Base-by-base conservation (phyloP, 2,329 filamentous ascomycete species). In the Alternaria tenuissima region DNA sequence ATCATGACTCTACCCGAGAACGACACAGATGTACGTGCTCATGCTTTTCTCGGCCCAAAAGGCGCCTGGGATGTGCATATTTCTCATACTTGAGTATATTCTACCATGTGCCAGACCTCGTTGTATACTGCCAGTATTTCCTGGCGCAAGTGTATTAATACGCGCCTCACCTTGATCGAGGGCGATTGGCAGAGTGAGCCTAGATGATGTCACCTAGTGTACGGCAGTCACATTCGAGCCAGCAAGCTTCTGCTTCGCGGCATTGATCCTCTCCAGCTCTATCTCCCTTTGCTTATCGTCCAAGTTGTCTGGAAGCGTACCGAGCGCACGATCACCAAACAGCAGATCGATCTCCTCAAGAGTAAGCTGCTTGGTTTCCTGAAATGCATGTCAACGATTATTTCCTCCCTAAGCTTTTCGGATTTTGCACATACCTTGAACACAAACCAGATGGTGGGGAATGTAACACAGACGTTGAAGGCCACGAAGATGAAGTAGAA, bases 401-500 rank as follows among this genome's bases (percentile, higher is more conserved):
- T 34, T 4, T 6, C 0, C 22, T 7, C 18, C 1, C 0, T 12
- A 12, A 7, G n/a, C 12, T 20, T 7, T 26, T 14, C 44, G 5
- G 5, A 26, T 38, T 9, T 9, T 7, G 8, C 26, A 58, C 65
- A 18, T 66, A 74, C 74, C 69, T 76, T 83, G 72, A 87, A 87
- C 55, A 84, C 75, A 57, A 85, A 80, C 62, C 75, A 83, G 56
- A 88, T 81, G 0, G 82, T 81, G 1, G 80, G 80, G 11, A 82
- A 70, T 8, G 80, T 82, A 26, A 82, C 68, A 22, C 71, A 62
- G 34, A 82, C 62, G 70, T 84, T 85, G 65, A 81, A 87, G 8
- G 78, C 81, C 42, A 85, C 83, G 56, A 87, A 88, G 16, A 88
- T 79, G 61, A 88, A 84, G 74, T 87, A 88, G 62, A 84, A 88